phyloP scores from a whole-genome alignment of 1,139 yeast species.

The Taphrina communis region DNA sequence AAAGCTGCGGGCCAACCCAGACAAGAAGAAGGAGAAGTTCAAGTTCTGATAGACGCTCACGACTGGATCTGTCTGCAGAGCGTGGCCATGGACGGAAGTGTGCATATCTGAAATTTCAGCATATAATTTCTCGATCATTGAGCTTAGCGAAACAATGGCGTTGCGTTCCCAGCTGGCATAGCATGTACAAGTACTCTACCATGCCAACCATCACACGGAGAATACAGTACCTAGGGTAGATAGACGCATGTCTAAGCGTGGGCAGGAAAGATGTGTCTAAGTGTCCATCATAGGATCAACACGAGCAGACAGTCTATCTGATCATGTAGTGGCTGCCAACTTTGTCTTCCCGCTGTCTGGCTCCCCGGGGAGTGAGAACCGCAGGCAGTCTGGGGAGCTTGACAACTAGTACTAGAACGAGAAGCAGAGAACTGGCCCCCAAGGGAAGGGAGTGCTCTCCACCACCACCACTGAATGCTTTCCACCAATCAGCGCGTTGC shows the following conservation, averaged over 20 bases:
- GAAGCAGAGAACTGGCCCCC: too few relatives aligned
- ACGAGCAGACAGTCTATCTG: too few relatives aligned
- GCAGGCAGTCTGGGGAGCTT: background rate
- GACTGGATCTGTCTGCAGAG: background rate
- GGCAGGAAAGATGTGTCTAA: too few relatives aligned
- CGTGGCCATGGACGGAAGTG: background rate
- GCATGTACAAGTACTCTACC: too few relatives aligned
- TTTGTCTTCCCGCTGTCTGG: too few relatives aligned
- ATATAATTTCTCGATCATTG: background rate
- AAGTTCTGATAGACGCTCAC: conserved; percentile 20
- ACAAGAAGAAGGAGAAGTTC: conserved; percentile 44
- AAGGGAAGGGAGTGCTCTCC: background rate
- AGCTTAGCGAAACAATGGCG: background rate
- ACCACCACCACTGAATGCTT: background rate
- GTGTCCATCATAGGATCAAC: too few relatives aligned
- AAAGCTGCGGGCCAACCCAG: conserved; percentile 35
- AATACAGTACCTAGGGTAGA: too few relatives aligned
- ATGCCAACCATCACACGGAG: too few relatives aligned
- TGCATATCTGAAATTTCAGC: background rate
- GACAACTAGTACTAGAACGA: too few relatives aligned
- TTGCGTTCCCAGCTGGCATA: background rate
- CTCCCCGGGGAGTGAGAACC: too few relatives aligned
- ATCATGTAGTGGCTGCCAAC: too few relatives aligned
- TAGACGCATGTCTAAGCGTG: too few relatives aligned
- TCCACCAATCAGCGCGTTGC: conserved; percentile 1